Base-by-base conservation (phyloP, 169 alveolate species). In the Eimeria necatrix region DNA sequence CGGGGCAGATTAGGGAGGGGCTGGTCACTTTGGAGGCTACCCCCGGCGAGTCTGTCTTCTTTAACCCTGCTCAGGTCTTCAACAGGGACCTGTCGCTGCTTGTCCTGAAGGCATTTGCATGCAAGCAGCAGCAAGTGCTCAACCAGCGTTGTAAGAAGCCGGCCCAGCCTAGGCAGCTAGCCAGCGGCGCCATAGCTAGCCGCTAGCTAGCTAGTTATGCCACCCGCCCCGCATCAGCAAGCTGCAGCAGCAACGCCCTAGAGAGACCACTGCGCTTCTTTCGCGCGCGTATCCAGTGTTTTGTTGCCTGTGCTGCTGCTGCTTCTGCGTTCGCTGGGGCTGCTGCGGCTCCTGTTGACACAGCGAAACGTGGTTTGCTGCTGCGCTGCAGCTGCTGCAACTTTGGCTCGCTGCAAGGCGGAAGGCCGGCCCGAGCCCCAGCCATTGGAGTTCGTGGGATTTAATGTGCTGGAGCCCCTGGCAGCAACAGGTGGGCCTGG, bases 31-130 rank as follows among this genome's bases (percentile, higher is more conserved):
- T 96, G 20, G 68, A 93, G 46, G 32, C 84, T 9, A 48, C 93
- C 18, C 85, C 74, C 10, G 84, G 85, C 64, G 96, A 96, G 12
- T 51, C 32, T 3, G 96, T 96, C 18, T 96, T 96, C 83, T 96
- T 95, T 86, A 98, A 98, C 87, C 99, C 99, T 0, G 99, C 98
- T 3, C 99, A 98, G 94, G 98, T 98, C 60, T 98, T 98, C 90
- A 98, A 98, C 93, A 96, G 99, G 49, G 99, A 98, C 92, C 93
- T 98, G 81, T 97, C 99, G 3, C 24, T 95, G 9, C 49, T 95
- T 16, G 95, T 60, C 12, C 32, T 95, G 71, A 85, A 89, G 74
- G 96, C 95, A 22, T 95, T 95, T 24, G 95, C 88, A 3, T n/a
- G 2, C 3, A 48, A 32, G 71, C 91, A 84, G 56, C 7, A 90